phyloP scores from a whole-genome alignment of 148 eudicot species.

The Camellia japonica region DNA sequence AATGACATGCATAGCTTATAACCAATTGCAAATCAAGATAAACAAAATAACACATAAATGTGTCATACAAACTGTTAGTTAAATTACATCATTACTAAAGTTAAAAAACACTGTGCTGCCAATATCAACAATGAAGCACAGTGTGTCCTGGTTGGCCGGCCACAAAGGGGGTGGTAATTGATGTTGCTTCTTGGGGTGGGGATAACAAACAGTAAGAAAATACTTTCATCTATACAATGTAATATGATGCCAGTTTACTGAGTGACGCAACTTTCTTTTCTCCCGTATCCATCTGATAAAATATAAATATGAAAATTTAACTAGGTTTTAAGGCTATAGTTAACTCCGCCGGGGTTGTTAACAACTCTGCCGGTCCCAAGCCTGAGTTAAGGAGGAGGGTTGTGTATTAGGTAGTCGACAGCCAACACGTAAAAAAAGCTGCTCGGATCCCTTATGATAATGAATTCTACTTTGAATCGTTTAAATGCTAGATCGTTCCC shows the following conservation, averaged over 20 bases:
- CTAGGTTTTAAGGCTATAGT: background rate
- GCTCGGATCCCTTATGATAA: too few relatives aligned
- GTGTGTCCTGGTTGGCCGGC: background rate
- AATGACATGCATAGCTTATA: slow-evolving; percentile 1
- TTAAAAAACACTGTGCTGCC: background rate
- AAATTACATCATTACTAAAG: background rate
- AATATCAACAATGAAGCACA: background rate
- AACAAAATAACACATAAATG: background rate
- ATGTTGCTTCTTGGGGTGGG: background rate
- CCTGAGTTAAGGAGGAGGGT: too few relatives aligned
- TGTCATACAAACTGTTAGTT: background rate
- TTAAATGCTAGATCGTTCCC: too few relatives aligned
- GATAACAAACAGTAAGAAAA: background rate
- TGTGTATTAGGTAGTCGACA: too few relatives aligned
- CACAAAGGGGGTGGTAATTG: background rate
- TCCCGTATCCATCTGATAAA: background rate
- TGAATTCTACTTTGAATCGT: too few relatives aligned
- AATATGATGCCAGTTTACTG: background rate
- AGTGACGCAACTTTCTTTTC: background rate
- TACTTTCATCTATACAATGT: background rate
- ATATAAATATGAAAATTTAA: background rate
- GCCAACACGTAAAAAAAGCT: too few relatives aligned
- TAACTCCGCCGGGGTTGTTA: background rate
- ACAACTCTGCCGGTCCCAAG: too few relatives aligned
- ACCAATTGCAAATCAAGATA: background rate